Percentiles rank a stretch among this genome's conserved stretches.
These are phyloP conservation scores for Phylloporus sp. DNA, from an alignment of 768 basidiomycete genomes.

Conservation along the genomic window DNA sequence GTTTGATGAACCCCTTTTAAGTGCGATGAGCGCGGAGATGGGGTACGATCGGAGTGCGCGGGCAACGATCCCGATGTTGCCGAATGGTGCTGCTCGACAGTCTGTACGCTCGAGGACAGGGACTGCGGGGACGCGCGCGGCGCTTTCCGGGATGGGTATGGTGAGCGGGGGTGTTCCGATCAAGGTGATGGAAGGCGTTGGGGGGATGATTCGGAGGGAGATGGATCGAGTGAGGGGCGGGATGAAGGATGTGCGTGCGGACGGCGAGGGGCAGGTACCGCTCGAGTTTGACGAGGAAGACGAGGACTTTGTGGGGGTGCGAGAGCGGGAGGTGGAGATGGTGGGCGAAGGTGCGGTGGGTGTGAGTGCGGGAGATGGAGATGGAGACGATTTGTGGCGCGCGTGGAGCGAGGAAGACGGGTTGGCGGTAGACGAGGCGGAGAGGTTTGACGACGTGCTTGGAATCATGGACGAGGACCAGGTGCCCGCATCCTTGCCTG, in stretches of 20 bases:
- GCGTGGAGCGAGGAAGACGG: conserved; percentile 28
- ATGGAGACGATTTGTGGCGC: conserved; percentile 21
- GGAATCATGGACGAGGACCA: conserved; percentile 33
- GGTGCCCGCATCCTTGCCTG: conserved; percentile 12
- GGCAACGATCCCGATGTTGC: conserved; percentile 63
- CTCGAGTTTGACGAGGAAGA: conserved; percentile 67
- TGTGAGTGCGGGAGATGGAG: conserved; percentile 1
- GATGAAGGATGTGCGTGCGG: neutral
- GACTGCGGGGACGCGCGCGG: conserved; percentile 14
- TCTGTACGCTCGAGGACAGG: neutral
- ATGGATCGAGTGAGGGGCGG: conserved; percentile 29
- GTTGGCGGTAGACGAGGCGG: conserved; percentile 29
- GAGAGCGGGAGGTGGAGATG: neutral
- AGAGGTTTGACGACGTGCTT: conserved; percentile 31
- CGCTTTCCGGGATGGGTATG: conserved; percentile 18
- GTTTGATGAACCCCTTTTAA: conserved; percentile 73
- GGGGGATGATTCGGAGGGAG: conserved; percentile 49
- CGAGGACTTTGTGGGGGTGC: conserved; percentile 45
- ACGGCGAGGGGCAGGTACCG: conserved; percentile 24
- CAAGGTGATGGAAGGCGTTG: conserved; percentile 59
- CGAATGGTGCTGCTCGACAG: conserved; percentile 52
- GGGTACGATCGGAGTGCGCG: conserved; percentile 38
- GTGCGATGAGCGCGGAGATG: conserved; percentile 62
- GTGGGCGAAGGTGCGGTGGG: too few species aligned
- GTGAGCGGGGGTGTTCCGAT: conserved; percentile 39